Evolutionary conservation across 768 basidiomycete species (phyloP), one percentile per base, ranked within the genome.

Genomic region (Clathrus columnatus): DNA sequence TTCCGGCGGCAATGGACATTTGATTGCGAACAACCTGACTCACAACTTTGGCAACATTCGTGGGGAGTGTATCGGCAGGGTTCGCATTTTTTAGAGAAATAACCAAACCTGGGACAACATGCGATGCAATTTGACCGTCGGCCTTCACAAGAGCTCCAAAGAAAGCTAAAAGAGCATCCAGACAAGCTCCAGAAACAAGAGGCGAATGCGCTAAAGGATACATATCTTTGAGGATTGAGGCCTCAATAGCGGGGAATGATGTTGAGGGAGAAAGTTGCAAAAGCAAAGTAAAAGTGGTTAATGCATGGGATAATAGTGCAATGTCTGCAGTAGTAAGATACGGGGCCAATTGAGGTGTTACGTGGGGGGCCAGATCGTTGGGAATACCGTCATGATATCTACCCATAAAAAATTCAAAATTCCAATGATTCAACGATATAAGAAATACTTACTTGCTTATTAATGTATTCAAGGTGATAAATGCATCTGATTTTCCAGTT

Each of bases 151-250:
- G 79, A 0, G 85, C 82, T 1, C 75, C 75, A 68, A 90, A 92
- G 77, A 98, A 98, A 16, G 73, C 74, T 47, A 91, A 76, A 11
- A 96, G 75, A 0, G 88, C 81, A 30, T 97, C 93, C 5, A 95
- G 79, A 3, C 89, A 81, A 1, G 79, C 73, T 8, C 85, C 85
- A 20, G 89, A 80, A 14, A 93, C 75, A 11, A 87, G 75, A 0
- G 93, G 85, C 0, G 93, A 91, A 63, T 85, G 80, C 0, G 91
- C 77, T 48, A 92, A 80, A 47, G 67, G 68, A 69, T 84, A 97
- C 57, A 82, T 78, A 52, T 77, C 82, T 46, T 69, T 65, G 42
- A 88, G 79, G 14, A 86, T 70, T 48, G 84, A 79, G n/a, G 72
- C 73, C 65, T 92, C 90, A 16, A 90, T 81, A 58, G 81, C 81